phyloP scores from a whole-genome alignment of 306 rosid species.

The peach (Prunus persica) region DNA sequence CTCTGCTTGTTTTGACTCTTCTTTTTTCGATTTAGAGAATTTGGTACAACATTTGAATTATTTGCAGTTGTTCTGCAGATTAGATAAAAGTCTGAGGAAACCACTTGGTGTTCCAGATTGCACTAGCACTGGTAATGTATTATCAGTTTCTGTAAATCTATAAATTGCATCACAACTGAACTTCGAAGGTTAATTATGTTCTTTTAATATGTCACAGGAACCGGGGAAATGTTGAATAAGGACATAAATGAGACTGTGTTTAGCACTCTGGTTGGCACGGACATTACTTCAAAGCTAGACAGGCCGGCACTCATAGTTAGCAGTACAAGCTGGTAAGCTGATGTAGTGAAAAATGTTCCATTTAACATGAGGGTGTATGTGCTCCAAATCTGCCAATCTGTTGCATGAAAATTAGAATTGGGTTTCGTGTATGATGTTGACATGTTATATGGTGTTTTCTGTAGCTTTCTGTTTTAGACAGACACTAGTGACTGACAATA shows the following conservation, averaged over 20 bases:
- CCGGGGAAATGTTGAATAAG: slow-evolving; percentile 32
- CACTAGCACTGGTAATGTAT: slow-evolving; percentile 52
- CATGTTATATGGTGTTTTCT: neutral
- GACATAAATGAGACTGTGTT: slow-evolving; percentile 53
- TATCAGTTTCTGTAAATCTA: neutral
- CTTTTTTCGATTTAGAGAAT: slow-evolving; percentile 4
- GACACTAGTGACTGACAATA: neutral
- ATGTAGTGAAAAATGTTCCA: neutral
- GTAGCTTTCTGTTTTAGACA: neutral
- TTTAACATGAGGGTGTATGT: neutral
- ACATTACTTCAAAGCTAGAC: slow-evolving; percentile 53
- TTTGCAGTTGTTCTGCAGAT: slow-evolving; percentile 73
- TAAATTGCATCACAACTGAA: neutral
- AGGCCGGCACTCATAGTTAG: slow-evolving; percentile 90
- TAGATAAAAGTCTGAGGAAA: slow-evolving; percentile 52
- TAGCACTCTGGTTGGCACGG: slow-evolving; percentile 45
- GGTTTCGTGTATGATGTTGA: neutral
- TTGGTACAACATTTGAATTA: slow-evolving; percentile 22
- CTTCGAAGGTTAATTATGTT: neutral
- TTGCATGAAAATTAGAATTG: neutral
- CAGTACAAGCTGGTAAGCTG: slow-evolving; percentile 92
- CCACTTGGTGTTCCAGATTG: slow-evolving; percentile 71
- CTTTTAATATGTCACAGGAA: slow-evolving; percentile 29
- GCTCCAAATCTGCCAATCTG: neutral
- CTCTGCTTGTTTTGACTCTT: slow-evolving; percentile 7